Evolutionary conservation across 2,329 filamentous ascomycete species (phyloP).

Genomic region (Aschersonia sp.): DNA sequence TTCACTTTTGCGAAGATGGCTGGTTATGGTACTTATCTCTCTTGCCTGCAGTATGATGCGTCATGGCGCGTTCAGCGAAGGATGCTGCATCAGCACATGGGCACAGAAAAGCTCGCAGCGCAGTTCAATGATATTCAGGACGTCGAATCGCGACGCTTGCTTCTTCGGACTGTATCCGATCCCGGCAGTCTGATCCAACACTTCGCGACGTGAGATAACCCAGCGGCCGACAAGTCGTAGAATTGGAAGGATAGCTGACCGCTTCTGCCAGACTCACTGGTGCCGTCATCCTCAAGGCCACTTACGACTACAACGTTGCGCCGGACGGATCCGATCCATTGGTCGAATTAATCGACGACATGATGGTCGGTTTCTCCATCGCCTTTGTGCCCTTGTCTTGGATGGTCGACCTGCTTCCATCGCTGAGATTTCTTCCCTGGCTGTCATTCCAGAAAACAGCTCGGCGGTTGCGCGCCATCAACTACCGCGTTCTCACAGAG

Average conservation of each 20-base stretch:
- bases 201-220: conserved; percentile 20
- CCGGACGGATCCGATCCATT: conserved; percentile 13
- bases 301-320: conserved; percentile 18
- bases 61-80: conserved; percentile 27
- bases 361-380: conserved; percentile 14
- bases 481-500: conserved; percentile 7
- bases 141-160: conserved; percentile 25
- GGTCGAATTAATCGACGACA: conserved; percentile 13
- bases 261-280: background rate
- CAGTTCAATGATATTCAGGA: conserved; percentile 28
- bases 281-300: background rate
- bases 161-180: conserved; percentile 23
- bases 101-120: conserved; percentile 21
- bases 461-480: conserved; percentile 10
- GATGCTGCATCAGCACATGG: conserved; percentile 25
- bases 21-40: conserved; percentile 12
- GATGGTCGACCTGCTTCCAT: conserved; percentile 16
- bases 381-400: conserved; percentile 15
- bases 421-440: conserved; percentile 15
- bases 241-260: background rate
- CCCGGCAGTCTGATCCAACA: conserved; percentile 23
- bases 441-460: conserved; percentile 15
- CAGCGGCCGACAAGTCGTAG: background rate
- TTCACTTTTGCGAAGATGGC: conserved; percentile 19
- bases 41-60: conserved; percentile 17